Base-by-base conservation (phyloP, 352 stramenopile species). In the Thalassiosira mediterranea region DNA sequence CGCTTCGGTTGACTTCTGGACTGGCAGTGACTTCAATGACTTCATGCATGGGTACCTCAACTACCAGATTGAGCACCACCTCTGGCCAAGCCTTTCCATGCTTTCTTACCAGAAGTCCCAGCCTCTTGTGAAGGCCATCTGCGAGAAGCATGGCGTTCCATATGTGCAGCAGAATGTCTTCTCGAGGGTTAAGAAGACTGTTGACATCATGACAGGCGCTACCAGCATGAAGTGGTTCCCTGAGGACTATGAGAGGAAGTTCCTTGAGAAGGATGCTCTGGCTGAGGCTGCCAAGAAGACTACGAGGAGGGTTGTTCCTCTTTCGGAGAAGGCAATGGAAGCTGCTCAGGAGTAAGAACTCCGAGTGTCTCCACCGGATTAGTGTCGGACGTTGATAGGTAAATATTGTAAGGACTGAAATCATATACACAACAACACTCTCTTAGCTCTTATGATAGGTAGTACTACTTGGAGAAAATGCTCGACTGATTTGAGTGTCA, bases 21-120 rank as follows among this genome's bases (percentile, higher is more conserved):
- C 74, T 25, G 90, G 90, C 17, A 87, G 78, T 28, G 90, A 95
- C 61, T 11, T 97, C 21, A 94, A 93, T 57, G 93, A 97, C 47
- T 98, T 98, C 85, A 80, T 97, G n/a, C 90, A 95, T 32, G 96
- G 95, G 64, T 97, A 93, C 65, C 88, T 98, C 15, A 98, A 98
- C 88, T 98, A 98, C 81, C 96, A 98, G 81, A 95, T 98, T 72
- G 96, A 97, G 67, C 94, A 97, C 90, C 60, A 96, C 89, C 57
- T 95, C 88, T 95, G 97, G 94, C 91, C 96, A 87, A 81, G 82
- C 69, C 72, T 95, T 3, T 85, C 66, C n/a, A 94, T 94, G 90
- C 75, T 92, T 13, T 81, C 73, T 0, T 95, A 95, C 74, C 88
- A 94, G 74, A 83, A 74, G 34, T 81, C 76, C 21, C 83, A 88